Percentiles rank a stretch among this genome's conserved stretches.
Conservation (phyloP, 805 yeast genomes). For the Lipomyces anomalus region DNA sequence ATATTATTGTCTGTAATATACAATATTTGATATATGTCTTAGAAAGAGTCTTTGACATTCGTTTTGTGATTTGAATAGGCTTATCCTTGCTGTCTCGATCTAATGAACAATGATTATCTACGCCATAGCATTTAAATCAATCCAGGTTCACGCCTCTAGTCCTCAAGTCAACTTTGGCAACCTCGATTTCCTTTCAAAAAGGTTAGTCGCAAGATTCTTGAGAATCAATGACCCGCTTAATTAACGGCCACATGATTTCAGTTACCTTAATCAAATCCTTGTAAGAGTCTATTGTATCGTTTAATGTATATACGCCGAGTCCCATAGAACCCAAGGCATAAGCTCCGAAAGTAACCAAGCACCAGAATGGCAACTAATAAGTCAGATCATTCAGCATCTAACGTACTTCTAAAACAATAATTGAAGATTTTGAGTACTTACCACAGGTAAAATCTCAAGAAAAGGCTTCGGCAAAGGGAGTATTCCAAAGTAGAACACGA, state of each 20-base stretch:
- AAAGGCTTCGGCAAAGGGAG: background rate
- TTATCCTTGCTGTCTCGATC: too few species aligned
- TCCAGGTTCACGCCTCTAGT: too few species aligned
- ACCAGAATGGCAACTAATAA: background rate
- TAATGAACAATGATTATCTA: too few species aligned
- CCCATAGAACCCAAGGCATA: background rate
- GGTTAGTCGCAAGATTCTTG: too few species aligned
- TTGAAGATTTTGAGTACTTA: too few species aligned
- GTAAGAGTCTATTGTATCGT: background rate
- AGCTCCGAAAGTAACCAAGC: background rate
- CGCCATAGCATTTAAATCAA: too few species aligned
- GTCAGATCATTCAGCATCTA: background rate
- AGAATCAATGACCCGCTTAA: too few species aligned
- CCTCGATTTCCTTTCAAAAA: background rate
- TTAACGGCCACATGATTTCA: background rate
- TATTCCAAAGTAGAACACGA: background rate
- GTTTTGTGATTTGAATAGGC: too few species aligned
- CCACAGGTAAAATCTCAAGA: background rate
- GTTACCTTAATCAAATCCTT: conserved; percentile 1
- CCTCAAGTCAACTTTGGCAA: background rate
- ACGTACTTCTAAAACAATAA: too few species aligned
- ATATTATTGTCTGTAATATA: too few species aligned
- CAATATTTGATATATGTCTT: too few species aligned
- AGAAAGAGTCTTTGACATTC: too few species aligned
- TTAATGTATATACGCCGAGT: background rate